Conservation (phyloP, 805 yeast species). For the Cyberlindnera nakhonratchasimensis region DNA sequence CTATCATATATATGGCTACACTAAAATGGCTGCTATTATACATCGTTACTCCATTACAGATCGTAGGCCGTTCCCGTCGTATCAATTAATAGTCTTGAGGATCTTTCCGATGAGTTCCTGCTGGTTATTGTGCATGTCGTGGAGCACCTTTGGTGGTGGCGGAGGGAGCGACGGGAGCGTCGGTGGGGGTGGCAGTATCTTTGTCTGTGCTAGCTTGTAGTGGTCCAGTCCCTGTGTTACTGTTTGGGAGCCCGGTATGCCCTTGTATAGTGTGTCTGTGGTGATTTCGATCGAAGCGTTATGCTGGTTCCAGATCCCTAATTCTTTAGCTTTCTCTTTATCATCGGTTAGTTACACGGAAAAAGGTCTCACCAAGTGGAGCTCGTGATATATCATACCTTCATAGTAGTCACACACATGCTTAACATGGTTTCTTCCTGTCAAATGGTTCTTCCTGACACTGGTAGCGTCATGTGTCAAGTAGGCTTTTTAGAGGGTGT, state of each 20-base stretch:
- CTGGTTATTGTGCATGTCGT: slow-evolving; percentile 9
- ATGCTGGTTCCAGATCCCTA: slow-evolving; percentile 31
- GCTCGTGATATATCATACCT: slow-evolving; percentile 25
- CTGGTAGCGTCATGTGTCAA: slow-evolving; percentile 86
- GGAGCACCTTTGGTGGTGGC: slow-evolving; percentile 27
- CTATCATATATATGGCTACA: no score
- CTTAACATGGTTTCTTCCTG: slow-evolving; percentile 73
- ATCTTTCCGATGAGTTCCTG: slow-evolving; percentile 21
- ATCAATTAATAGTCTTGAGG: slow-evolving; percentile 21
- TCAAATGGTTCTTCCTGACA: slow-evolving; percentile 75
- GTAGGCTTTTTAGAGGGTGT: slow-evolving; percentile 39
- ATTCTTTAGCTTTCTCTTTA: slow-evolving; percentile 30
- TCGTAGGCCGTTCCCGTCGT: neutral
- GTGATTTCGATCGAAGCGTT: slow-evolving; percentile 25
- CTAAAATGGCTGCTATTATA: neutral
- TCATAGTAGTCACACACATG: slow-evolving; percentile 75
- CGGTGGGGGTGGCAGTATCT: slow-evolving; percentile 28
- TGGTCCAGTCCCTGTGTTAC: slow-evolving; percentile 9
- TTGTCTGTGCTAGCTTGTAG: slow-evolving; percentile 20
- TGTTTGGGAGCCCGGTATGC: slow-evolving; percentile 33
- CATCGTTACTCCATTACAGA: neutral
- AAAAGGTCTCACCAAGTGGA: neutral
- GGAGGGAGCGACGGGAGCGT: slow-evolving; percentile 21
- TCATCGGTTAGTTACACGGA: slow-evolving; percentile 1
- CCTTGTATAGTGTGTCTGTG: slow-evolving; percentile 17